Evolutionary conservation across 345 rosid species (phyloP), one percentile per base, ranked within the genome.

Genomic region (Hevea brasiliensis): DNA sequence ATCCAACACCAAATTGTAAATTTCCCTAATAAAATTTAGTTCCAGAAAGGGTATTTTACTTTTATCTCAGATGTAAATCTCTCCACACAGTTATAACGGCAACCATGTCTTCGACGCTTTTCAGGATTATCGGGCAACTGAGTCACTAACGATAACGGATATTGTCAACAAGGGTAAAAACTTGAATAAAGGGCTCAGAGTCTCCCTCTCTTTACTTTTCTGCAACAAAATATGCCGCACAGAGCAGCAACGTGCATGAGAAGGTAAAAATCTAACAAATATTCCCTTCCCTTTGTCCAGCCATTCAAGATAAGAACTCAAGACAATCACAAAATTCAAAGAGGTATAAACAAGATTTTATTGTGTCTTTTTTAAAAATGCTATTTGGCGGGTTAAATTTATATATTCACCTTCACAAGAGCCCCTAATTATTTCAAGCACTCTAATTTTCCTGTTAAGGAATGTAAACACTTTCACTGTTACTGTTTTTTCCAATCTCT

Each of bases 31-130:
- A n/a, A n/a, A n/a, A n/a, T n/a, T n/a, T 70, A 24, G 40, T 26
- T 55, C 20, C 12, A 50, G 17, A 7, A 65, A 27, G 15, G 53
- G 66, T 17, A 7, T 70, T 65, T 55, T 66, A 55, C 40, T 73
- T 76, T 65, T 35, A 14, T 72, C 8, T 58, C 27, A 51, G 26
- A 32, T 62, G 63, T 57, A 62, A 41, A 27, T 11, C 3, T 80
- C 78, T 64, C 84, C 55, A 72, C 84, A 67, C 90, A 82, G 14
- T 37, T 32, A 54, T 81, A 89, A 41, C 85, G 84, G 73, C 96
- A 89, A 37, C 96, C 98, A 78, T 95, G 94, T 60, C 84, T 87
- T 61, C 85, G 82, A 29, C 94, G 93, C 78, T 87, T 91, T 71
- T 78, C 79, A 6, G 95, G 91, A 81, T 90, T 85, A 54, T 84